Conservation (phyloP, 2,329 filamentous ascomycete genomes). For the Chaetothyriales sp. region DNA sequence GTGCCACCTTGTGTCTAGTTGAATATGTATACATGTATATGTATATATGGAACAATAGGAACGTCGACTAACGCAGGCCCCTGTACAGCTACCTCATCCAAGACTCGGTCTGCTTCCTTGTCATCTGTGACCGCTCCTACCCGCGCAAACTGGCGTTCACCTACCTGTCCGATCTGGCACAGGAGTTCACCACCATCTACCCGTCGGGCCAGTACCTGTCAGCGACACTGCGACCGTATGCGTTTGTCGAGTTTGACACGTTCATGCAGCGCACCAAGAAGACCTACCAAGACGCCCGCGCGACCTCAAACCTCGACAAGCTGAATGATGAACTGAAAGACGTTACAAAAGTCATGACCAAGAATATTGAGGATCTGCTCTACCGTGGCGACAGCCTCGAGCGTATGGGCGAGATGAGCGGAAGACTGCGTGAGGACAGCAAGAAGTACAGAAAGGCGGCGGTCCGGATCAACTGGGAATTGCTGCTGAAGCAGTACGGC, state of each 20-base stretch:
- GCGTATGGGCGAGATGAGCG: conserved; percentile 91
- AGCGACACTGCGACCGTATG: conserved; percentile 70
- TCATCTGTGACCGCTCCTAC: conserved; percentile 85
- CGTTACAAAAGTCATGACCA: conserved; percentile 98
- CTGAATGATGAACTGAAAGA: conserved; percentile 94
- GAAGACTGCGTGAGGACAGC: conserved; percentile 73
- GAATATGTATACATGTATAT: too few species aligned
- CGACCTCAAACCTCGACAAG: conserved; percentile 82
- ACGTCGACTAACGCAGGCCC: not conserved
- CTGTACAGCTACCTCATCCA: conserved; percentile 62
- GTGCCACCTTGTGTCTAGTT: conserved; percentile 17
- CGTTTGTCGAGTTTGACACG: conserved; percentile 94
- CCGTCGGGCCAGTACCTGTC: conserved; percentile 55
- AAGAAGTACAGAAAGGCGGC: conserved; percentile 88
- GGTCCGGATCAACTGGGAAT: conserved; percentile 93
- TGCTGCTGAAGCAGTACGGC: conserved; percentile 82
- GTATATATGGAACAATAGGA: not conserved
- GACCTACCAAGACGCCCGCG: conserved; percentile 83
- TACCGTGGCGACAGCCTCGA: conserved; percentile 91
- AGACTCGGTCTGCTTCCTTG: conserved; percentile 73
- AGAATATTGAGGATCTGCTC: conserved; percentile 96
- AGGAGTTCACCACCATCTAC: conserved; percentile 84
- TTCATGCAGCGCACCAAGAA: conserved; percentile 89
- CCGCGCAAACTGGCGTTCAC: conserved; percentile 97
- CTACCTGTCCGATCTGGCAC: conserved; percentile 81